Base-by-base conservation (phyloP, 805 yeast species). In the Candida ascalaphidarum region DNA sequence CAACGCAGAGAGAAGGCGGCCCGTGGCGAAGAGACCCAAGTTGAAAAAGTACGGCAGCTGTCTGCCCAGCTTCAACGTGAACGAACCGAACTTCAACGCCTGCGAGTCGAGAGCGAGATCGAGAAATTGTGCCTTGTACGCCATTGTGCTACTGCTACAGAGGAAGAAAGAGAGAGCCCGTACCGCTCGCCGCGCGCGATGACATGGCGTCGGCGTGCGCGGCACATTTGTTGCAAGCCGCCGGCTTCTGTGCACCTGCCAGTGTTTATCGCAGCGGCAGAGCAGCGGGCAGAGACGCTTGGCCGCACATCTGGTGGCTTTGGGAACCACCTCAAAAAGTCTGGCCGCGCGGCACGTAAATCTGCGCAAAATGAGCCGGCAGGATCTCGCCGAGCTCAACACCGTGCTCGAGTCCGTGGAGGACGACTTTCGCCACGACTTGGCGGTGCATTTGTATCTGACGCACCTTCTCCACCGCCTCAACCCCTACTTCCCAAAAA, bases 11-110 rank as follows among this genome's bases (percentile, higher is more conserved):
- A 89, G 65, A 33, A 81, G 68, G 39, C 71, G 71, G 21, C 95
- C 96, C 6, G 85, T 75, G 57, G 72, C 72, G 71, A 89, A 85
- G 32, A 79, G 68, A n/a, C 96, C 97, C 58, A 85, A 60, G 60
- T 88, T 88, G 73, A 89, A 88, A 50, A 92, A 89, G 57, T 92
- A 89, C 28, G 98, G 98, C n/a, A 96, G 88, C 33, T 64, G 59
- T 44, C 98, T 75, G 14, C 97, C 97, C 2, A 94, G 80, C 56
- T 89, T 89, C 52, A 89, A 70, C 10, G 94, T 85, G 70, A 84
- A 89, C 28, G 68, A 55, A 29, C 97, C 97, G 52, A 89, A 92
- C 49, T 78, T 75, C 44, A 89, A 69, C 11, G 96, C 95, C 41
- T 79, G 63, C 31, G 81, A 72, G 43, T 79, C 83, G 40, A 88